Evolutionary conservation across 805 yeast species (phyloP), one percentile per base, ranked within the genome.

Genomic region (Jamesozyma gamospora): DNA sequence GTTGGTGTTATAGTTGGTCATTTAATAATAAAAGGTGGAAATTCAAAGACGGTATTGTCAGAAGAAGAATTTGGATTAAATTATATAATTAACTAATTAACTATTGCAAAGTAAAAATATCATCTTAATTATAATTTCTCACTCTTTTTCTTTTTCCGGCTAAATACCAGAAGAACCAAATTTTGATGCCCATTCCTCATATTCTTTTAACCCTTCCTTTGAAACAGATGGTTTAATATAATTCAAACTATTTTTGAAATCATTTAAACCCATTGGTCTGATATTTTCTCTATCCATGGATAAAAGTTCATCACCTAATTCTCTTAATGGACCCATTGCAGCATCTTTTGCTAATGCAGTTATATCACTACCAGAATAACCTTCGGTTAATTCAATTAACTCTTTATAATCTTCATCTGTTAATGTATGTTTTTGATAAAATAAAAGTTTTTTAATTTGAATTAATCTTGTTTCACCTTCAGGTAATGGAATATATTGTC

Each of bases 291-390:
- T 77, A 2, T 84, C 69, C 0, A 77, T 72, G 32, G 69, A 64
- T 46, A 90, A 67, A 40, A 90, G 70, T 34, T 80, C 77, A 43
- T 90, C 96, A 2, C 97, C 96, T 18, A 90, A 64, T 31, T 86
- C 81, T 46, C 98, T 70, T 28, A 92, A 66, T 1, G 98, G 97
- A 1, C 96, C 96, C 96, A 90, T 88, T 1, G 98, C 96, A 3
- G 96, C 94, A 58, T 90, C 96, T 60, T 88, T 92, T 1, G 96
- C 95, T 44, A 90, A 62, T 1, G 95, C 88, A 0, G 96, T 87
- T 32, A 90, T 72, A 62, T 90, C 98, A 48, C 92, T 79, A 2
- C 96, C 96, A n/a, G 95, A 83, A 60, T 79, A 86, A 0, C 85
- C 90, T 6, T 77, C 77, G 0, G 97, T 87, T 50, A 82, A 57